These are phyloP conservation scores for Rhododendron williamsianum DNA, from an alignment of 148 eudicot genomes.

Conservation along the genomic window DNA sequence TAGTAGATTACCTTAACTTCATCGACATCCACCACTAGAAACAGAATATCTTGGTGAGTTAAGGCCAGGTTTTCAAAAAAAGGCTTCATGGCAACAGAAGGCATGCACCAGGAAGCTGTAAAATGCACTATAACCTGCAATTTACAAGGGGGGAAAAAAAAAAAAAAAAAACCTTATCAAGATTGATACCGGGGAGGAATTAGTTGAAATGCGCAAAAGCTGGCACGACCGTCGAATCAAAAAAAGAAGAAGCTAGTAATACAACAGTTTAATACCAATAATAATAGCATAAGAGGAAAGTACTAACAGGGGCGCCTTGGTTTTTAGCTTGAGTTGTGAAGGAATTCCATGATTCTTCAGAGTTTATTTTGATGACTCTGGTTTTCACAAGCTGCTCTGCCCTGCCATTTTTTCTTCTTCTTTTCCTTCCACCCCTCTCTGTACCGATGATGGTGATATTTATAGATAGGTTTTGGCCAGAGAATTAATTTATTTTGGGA, in stretches of 20 bases:
- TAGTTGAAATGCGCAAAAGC: not conserved
- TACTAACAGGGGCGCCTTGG: constrained; percentile 22
- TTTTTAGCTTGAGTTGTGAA: constrained; percentile 15
- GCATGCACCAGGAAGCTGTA: constrained; percentile 30
- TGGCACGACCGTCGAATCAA: too few relatives aligned
- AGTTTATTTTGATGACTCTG: constrained; percentile 22
- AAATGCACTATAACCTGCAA: constrained; percentile 29
- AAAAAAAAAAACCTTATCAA: not conserved
- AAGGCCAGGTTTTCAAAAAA: constrained; percentile 24
- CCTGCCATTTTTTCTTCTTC: constrained; percentile 12
- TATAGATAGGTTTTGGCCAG: constrained; percentile 1
- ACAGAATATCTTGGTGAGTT: constrained; percentile 15
- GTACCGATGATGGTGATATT: not conserved
- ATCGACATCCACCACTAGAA: constrained; percentile 31
- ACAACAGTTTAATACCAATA: not conserved
- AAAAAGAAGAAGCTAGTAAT: not conserved
- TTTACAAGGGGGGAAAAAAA: not conserved
- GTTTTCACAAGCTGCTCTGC: constrained; percentile 11
- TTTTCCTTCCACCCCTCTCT: not conserved
- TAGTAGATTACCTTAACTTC: constrained; percentile 28
- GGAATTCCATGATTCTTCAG: constrained; percentile 28
- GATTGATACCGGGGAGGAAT: not conserved
- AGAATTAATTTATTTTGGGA: not conserved
- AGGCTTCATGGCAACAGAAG: constrained; percentile 29
- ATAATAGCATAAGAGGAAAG: not conserved